phyloP scores from a whole-genome alignment of 2,329 filamentous ascomycete genomes.

The Trichothecium roseum region DNA sequence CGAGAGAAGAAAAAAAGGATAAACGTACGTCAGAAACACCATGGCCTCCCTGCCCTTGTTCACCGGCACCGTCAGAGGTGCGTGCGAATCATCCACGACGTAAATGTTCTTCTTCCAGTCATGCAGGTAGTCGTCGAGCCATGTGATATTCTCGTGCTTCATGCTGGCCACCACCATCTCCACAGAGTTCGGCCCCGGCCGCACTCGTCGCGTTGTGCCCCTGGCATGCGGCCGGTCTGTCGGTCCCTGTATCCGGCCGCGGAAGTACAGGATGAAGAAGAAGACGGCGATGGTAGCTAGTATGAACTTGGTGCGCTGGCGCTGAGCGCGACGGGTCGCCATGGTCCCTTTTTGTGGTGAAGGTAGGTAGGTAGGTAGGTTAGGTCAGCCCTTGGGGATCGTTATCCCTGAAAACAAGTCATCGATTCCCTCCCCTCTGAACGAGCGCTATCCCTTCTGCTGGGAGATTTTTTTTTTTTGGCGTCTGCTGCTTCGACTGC shows the following conservation, averaged over 20 bases:
- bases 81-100: conserved; percentile 37
- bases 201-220: conserved; percentile 1
- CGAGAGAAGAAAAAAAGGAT: too few species aligned
- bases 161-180: conserved; percentile 23
- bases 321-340: conserved; percentile 7
- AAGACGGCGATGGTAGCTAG: conserved; percentile 8
- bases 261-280: conserved; percentile 13
- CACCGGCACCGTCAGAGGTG: conserved; percentile 33
- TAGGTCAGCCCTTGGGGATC: too few species aligned
- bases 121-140: conserved; percentile 29
- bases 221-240: conserved; percentile 4
- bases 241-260: conserved; percentile 1
- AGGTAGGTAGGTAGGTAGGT: background rate
- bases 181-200: conserved; percentile 16
- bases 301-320: conserved; percentile 13
- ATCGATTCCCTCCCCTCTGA: too few species aligned
- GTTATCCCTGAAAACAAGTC: too few species aligned
- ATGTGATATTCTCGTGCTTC: conserved; percentile 22
- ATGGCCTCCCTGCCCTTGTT: conserved; percentile 44
- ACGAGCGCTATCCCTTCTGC: too few species aligned
- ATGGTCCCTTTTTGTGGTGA: background rate
- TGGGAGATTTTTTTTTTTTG: too few species aligned
- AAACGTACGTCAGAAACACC: conserved; percentile 35
- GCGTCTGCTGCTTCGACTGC: too few species aligned
- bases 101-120: conserved; percentile 44